Percentiles rank a stretch among this genome's conserved stretches.
phyloP scores from a whole-genome alignment of 331 rosid genomes.

The Spiraea crenata region DNA sequence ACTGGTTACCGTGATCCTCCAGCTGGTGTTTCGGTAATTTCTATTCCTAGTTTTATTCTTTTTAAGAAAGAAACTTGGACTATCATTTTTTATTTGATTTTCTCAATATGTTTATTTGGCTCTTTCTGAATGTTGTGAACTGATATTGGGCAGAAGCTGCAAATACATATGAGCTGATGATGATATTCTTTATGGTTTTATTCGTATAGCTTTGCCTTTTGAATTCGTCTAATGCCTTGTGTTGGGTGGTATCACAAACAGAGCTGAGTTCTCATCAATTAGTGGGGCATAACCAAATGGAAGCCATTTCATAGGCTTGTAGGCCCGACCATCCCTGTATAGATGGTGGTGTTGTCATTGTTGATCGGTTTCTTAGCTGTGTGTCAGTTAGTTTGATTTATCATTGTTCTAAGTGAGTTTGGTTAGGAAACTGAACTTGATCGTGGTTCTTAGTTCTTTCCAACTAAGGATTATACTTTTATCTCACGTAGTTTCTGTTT shows the following conservation, averaged over 20 bases:
- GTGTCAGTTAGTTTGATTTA: background rate
- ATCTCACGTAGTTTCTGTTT: background rate
- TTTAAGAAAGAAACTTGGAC: background rate
- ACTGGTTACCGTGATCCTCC: constrained; percentile 97
- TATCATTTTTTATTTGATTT: background rate
- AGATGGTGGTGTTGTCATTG: background rate
- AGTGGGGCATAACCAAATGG: background rate
- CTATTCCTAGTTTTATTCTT: background rate
- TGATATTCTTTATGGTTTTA: background rate
- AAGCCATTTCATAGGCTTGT: background rate
- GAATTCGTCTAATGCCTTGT: background rate
- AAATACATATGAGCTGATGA: background rate
- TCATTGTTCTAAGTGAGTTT: background rate
- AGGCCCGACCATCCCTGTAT: background rate
- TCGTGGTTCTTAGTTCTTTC: background rate
- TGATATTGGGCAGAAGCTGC: background rate
- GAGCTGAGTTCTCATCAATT: background rate
- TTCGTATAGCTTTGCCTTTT: background rate
- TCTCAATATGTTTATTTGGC: background rate
- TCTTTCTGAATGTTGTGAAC: background rate
- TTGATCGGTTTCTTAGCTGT: background rate
- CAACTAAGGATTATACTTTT: background rate
- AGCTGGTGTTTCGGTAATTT: constrained; percentile 80
- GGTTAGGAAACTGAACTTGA: background rate
- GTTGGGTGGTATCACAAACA: background rate